Base-by-base conservation (phyloP, 75 land plant genomes). In the Pinus albicaulis region DNA sequence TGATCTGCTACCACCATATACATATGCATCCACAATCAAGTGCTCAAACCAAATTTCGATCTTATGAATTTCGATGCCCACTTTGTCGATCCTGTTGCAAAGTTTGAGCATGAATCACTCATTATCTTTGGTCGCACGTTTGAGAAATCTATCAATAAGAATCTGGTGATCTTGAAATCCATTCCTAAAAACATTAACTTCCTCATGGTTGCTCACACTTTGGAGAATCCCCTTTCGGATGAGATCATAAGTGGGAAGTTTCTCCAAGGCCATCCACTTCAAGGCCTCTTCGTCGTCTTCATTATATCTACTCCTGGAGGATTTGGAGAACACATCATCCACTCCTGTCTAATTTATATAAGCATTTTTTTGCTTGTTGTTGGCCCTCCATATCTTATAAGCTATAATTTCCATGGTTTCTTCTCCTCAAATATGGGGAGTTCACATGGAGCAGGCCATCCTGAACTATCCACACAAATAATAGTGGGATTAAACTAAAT, bases 41-140 rank as follows among this genome's bases (percentile, higher is more conserved):
- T 92, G 75, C 86, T 94, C 88, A 55, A 78, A 92, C 62, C 92
- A 65, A 12, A 95, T 92, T 66, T 95, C 95, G 20, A 95, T 85
- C 4, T 81, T 90, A 1, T 95, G 98, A 64, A 82, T 52, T 20
- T 86, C 91, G 61, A 95, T 86, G 3, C 92, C 92, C n/a, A n/a
- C n/a, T n/a, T n/a, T n/a, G n/a, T n/a, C n/a, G n/a, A n/a, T n/a
- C n/a, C n/a, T n/a, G n/a, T 88, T 73, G 25, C 89, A 76, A 66
- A 90, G 78, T 70, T 87, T 92, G 23, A 3, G 60, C 63, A 94
- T 78, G 79, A 88, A 92, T 80, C 76, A 81, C 75, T 92, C 98
- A 56, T 94, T 94, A 74, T 94, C 98, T 66, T 92, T 95, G 71
- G 92, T 95, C 13, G 95, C 87, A 25, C 88, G 88, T 73, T 64